Conservation (phyloP, 1,284 basidiomycete species). For the Rhodotorula sp. region DNA sequence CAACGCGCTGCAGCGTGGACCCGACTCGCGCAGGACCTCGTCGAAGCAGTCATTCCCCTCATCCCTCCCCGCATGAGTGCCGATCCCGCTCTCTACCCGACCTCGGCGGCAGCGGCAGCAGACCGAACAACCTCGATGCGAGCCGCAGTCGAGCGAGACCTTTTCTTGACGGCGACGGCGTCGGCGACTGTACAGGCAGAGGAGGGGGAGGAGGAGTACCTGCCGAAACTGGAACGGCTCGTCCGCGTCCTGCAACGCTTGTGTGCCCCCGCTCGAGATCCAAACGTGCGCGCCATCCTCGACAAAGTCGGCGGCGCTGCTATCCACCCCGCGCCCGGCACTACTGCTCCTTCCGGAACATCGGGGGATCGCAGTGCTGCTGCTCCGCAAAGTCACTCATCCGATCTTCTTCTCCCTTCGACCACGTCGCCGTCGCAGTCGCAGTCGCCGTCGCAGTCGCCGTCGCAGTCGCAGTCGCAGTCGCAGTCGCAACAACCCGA, state of each 20-base stretch:
- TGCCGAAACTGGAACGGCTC: slow-evolving; percentile 33
- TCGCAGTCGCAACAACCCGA: too few relatives aligned
- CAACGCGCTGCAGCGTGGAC: not conserved
- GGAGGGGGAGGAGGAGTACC: not conserved
- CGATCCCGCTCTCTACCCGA: not conserved
- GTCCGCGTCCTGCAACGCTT: slow-evolving; percentile 58
- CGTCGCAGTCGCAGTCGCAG: too few relatives aligned
- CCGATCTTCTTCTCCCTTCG: too few relatives aligned
- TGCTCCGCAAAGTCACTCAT: too few relatives aligned
- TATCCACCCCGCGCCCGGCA: slow-evolving; percentile 38
- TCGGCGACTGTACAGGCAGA: not conserved
- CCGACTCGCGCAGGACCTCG: not conserved
- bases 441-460: too few relatives aligned
- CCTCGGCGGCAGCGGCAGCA: not conserved
- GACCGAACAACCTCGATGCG: not conserved
- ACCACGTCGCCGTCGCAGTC: too few relatives aligned
- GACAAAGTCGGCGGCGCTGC: slow-evolving; percentile 48
- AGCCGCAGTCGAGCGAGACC: not conserved
- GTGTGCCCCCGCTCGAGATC: slow-evolving; percentile 66
- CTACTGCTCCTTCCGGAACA: not conserved
- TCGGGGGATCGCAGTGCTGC: slow-evolving; percentile 2
- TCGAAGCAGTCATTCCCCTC: not conserved
- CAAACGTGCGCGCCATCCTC: slow-evolving; percentile 56
- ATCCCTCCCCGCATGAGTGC: slow-evolving; percentile 7
- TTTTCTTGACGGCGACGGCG: not conserved